phyloP scores from a whole-genome alignment of 208 protist species.

The Leishmania tarentolae region DNA sequence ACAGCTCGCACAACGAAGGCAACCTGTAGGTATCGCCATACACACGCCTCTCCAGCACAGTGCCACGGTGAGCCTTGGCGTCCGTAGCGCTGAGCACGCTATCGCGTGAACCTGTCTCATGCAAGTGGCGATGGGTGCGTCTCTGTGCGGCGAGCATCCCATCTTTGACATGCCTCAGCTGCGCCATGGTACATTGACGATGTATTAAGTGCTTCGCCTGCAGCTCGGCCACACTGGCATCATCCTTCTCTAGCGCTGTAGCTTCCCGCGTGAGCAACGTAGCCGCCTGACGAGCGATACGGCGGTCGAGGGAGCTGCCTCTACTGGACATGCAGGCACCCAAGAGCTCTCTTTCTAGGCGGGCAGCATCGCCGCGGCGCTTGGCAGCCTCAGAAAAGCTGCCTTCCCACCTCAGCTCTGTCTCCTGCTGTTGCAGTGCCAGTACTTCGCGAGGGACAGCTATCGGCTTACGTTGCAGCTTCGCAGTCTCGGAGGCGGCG shows the following conservation, averaged over 20 bases:
- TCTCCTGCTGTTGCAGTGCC: conserved; percentile 37
- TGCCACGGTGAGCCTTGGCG: conserved; percentile 46
- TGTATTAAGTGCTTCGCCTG: conserved; percentile 10
- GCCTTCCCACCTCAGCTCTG: conserved; percentile 31
- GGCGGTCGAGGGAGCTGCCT: conserved; percentile 21
- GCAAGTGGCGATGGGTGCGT: conserved; percentile 34
- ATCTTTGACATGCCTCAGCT: conserved; percentile 50
- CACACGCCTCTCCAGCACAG: conserved; percentile 49
- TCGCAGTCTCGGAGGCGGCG: conserved; percentile 24
- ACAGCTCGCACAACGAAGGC: conserved; percentile 65
- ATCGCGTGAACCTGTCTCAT: conserved; percentile 33
- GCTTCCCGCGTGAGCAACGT: conserved; percentile 16
- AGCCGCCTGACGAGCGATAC: conserved; percentile 13
- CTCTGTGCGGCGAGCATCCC: conserved; percentile 64
- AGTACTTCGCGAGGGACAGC: conserved; percentile 29
- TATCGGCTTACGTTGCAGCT: conserved; percentile 41
- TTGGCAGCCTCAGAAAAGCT: conserved; percentile 40
- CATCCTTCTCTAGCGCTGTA: conserved; percentile 21
- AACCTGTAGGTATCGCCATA: conserved; percentile 47
- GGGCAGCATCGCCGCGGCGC: conserved; percentile 24
- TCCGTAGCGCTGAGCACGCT: conserved; percentile 24
- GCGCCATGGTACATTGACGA: conserved; percentile 20
- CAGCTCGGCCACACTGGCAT: conserved; percentile 14
- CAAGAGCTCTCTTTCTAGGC: conserved; percentile 9
- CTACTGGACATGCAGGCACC: conserved; percentile 6